Base-by-base conservation (phyloP, 768 basidiomycete species). In the Mycena olivaceomarginata region DNA sequence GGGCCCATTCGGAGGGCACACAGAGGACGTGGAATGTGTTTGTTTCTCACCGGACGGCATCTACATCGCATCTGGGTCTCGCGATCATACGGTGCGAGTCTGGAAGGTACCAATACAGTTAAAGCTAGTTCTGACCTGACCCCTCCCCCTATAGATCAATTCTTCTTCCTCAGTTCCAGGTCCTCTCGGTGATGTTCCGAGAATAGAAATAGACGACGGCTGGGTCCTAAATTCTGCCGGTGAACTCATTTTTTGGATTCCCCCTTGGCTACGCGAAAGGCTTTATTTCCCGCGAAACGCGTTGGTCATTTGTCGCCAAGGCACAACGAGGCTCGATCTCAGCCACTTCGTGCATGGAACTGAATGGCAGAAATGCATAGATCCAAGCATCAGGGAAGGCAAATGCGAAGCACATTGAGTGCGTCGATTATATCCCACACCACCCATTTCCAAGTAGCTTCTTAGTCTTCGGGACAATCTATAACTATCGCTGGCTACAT, bases 321-420 rank as follows among this genome's bases (percentile, higher is more conserved):
- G 48, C 10, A 40, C 60, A 62, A 62, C 60, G 6, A 40, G 40
- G 20, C 39, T 62, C 15, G 39, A 62, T 62, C 60, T 62, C 60
- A 18, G 15, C 20, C 25, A 20, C 4, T 62, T 62, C 11, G 60
- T 62, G 25, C 39, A 62, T 39, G 60, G 60, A 7, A 39, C 4
- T 2, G 60, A 62, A 12, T 62, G 60, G 60, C 39, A 62, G 15
- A 40, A 62, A 62, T 62, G 60, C 20, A 62, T 62, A 40, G 60
- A 62, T 62, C 60, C 60, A 2, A 20, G 4, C 39, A 40, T 62
- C 39, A 40, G 37, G 60, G 18, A 39, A 11, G n/a, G n/a, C n/a
- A n/a, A n/a, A n/a, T n/a, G n/a, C n/a, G n/a, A n/a, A n/a, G n/a
- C n/a, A n/a, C n/a, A n/a, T n/a, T n/a, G n/a, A n/a, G n/a, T n/a